A percentile compares a stretch with the other conserved stretches of the same genome.
These are phyloP conservation scores for Penicillium thymicola DNA, from an alignment of 2,329 filamentous ascomycete species.

Conservation along the genomic window DNA sequence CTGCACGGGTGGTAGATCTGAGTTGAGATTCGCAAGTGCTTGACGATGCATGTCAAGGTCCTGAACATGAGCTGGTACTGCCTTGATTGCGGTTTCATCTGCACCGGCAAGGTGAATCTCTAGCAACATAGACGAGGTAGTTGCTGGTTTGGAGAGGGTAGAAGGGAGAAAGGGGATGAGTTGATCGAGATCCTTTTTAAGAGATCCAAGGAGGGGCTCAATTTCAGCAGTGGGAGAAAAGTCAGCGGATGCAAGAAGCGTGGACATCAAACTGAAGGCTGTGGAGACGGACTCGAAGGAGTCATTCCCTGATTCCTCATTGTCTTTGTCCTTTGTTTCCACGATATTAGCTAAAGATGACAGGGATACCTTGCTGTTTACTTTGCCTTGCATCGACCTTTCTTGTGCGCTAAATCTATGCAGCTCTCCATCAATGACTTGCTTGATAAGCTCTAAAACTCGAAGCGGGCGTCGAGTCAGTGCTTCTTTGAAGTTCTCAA, in stretches of 20 bases:
- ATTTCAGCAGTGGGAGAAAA: conserved; percentile 34
- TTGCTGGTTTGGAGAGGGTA: conserved; percentile 36
- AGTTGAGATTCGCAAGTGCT: conserved; percentile 41
- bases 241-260: conserved; percentile 42
- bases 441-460: conserved; percentile 42
- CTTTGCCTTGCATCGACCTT: neutral
- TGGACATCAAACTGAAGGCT: conserved; percentile 44
- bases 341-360: conserved; percentile 38
- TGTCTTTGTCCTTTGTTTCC: conserved; percentile 13
- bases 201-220: conserved; percentile 27
- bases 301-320: conserved; percentile 23
- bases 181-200: conserved; percentile 38
- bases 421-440: conserved; percentile 40
- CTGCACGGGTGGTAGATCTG: conserved; percentile 42
- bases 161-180: conserved; percentile 34
- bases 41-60: conserved; percentile 43
- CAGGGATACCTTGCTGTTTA: conserved; percentile 29
- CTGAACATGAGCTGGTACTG: conserved; percentile 25
- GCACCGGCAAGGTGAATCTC: conserved; percentile 39
- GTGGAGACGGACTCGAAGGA: conserved; percentile 38
- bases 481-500: conserved; percentile 43
- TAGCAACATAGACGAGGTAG: conserved; percentile 42
- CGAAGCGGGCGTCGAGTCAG: conserved; percentile 40
- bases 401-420: conserved; percentile 11
- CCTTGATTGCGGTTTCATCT: conserved; percentile 21